phyloP scores from a whole-genome alignment of 169 alveolate genomes.

The Plasmodium reichenowi region DNA sequence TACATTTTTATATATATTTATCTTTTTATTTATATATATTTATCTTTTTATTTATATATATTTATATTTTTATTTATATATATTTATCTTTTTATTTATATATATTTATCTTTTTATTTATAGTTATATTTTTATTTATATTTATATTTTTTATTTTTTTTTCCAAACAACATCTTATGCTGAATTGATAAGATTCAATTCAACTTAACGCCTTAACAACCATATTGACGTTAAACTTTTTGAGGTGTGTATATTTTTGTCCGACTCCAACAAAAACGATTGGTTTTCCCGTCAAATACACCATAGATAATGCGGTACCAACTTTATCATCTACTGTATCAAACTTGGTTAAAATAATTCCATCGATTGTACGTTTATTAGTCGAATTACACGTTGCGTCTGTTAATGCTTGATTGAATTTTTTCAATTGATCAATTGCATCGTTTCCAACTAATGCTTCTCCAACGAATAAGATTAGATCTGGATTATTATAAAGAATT shows the following conservation, averaged over 20 bases:
- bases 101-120: background rate
- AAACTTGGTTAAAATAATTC: conserved; percentile 98
- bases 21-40: too few species aligned
- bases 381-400: conserved; percentile 71
- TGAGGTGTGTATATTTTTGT: conserved; percentile 97
- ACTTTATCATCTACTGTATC: conserved; percentile 99
- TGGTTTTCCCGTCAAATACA: conserved; percentile 99
- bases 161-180: background rate
- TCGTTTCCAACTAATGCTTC: conserved; percentile 99
- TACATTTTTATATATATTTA: too few species aligned
- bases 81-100: too few species aligned
- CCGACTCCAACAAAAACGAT: conserved; percentile 99
- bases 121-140: background rate
- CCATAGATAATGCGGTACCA: conserved; percentile 99
- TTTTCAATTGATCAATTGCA: conserved; percentile 98
- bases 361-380: conserved; percentile 97
- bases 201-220: conserved; percentile 90
- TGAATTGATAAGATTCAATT: background rate
- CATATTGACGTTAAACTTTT: conserved; percentile 93
- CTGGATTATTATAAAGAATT: conserved; percentile 97
- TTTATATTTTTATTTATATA: too few species aligned
- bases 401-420: conserved; percentile 93
- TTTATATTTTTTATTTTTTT: background rate
- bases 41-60: too few species aligned
- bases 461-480: conserved; percentile 98